Percentiles rank a stretch among this genome's conserved stretches.
Evolutionary conservation across 2,329 filamentous ascomycete species (phyloP).

Genomic region (Neofusicoccum kwambonambiense): DNA sequence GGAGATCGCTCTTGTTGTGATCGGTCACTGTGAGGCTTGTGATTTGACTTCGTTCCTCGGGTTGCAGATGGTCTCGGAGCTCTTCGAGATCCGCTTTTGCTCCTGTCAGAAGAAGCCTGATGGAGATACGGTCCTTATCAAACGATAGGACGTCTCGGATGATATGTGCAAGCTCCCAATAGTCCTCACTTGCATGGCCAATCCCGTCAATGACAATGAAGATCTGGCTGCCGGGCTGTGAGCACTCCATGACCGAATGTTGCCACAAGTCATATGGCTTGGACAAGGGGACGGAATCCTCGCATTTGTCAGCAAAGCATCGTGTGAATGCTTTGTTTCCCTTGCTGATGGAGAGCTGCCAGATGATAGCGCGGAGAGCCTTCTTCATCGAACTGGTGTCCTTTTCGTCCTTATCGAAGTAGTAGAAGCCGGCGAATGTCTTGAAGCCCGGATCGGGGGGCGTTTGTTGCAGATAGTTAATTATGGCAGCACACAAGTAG

Average conservation of each 20-base stretch:
- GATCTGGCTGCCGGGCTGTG: neutral
- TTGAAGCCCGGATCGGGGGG: neutral
- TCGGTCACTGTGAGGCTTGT: neutral
- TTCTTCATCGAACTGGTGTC: neutral
- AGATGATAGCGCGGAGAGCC: neutral
- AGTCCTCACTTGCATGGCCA: neutral
- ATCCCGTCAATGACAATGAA: conserved; percentile 3
- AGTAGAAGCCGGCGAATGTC: neutral
- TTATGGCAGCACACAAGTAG: neutral
- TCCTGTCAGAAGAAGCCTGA: neutral
- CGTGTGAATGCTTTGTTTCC: neutral
- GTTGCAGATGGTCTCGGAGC: neutral
- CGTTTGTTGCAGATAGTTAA: neutral
- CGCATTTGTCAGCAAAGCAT: neutral
- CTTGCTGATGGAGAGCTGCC: neutral
- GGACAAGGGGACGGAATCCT: neutral
- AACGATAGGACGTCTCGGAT: neutral
- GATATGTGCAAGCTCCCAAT: neutral
- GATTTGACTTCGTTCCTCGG: neutral
- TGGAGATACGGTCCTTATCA: neutral
- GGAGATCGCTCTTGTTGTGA: neutral
- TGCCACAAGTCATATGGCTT: neutral
- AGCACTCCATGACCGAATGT: neutral
- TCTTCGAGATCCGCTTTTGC: neutral
- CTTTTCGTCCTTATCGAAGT: neutral